Percentiles rank a stretch among this genome's conserved stretches.
phyloP scores from a whole-genome alignment of 768 basidiomycete genomes.

The Gloeopeniophorella convolvens region DNA sequence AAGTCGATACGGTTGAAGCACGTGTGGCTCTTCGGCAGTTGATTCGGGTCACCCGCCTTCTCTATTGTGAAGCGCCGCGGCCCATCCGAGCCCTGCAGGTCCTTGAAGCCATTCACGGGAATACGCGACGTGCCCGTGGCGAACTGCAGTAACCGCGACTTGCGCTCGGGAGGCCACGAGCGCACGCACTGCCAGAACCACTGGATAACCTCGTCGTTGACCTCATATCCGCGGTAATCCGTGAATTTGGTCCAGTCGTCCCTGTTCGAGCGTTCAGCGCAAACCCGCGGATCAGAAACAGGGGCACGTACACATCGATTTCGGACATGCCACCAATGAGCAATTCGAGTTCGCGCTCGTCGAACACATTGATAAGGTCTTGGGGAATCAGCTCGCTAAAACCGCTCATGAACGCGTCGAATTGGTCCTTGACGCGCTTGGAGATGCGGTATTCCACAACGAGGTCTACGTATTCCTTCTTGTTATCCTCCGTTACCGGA shows the following conservation, averaged over 20 bases:
- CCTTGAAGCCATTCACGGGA: conserved; percentile 98
- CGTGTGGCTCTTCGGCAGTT: conserved; percentile 92
- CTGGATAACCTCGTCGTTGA: conserved; percentile 93
- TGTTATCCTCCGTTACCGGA: conserved; percentile 93
- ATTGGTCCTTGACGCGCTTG: conserved; percentile 96
- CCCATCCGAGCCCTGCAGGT: conserved; percentile 95
- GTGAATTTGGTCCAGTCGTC: conserved; percentile 99
- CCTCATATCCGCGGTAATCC: conserved; percentile 94
- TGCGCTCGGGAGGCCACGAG: conserved; percentile 97
- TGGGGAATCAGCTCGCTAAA: conserved; percentile 99
- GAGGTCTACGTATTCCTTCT: conserved; percentile 94
- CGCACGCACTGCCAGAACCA: conserved; percentile 99
- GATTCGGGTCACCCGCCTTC: conserved; percentile 94
- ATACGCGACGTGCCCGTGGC: conserved; percentile 96
- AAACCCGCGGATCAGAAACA: background rate
- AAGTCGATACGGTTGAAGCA: conserved; percentile 97
- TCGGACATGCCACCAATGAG: conserved; percentile 99
- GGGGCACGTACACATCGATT: conserved; percentile 84
- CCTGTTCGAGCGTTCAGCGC: conserved; percentile 31
- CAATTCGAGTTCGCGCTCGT: conserved; percentile 94
- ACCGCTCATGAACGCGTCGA: conserved; percentile 99
- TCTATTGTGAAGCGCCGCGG: conserved; percentile 97
- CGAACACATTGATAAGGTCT: conserved; percentile 96
- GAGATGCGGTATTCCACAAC: conserved; percentile 98
- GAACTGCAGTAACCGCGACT: conserved; percentile 93